Conservation (phyloP, 192 early-diverging fungal genomes). For the Obelidium mucronatum region DNA sequence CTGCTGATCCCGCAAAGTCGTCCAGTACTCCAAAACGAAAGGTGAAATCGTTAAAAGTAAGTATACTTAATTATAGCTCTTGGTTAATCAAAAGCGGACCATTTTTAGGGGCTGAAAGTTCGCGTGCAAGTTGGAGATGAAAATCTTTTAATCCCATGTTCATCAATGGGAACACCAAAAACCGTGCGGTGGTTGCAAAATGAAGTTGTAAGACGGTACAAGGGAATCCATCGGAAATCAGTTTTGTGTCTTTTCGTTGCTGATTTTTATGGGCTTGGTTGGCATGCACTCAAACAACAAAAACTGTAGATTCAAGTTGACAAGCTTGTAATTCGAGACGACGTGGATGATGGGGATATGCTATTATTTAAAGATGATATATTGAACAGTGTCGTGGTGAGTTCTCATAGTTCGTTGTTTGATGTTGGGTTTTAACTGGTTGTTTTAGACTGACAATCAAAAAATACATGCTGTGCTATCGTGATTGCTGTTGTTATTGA, state of each 20-base stretch:
- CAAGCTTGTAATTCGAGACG: slow-evolving; percentile 11
- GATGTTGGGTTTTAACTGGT: background rate
- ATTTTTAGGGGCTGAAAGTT: background rate
- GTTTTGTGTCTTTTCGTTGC: slow-evolving; percentile 1
- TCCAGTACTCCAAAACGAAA: too few species aligned
- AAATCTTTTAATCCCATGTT: background rate
- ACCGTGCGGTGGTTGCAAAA: slow-evolving; percentile 28
- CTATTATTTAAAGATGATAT: background rate
- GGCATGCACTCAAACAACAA: too few species aligned
- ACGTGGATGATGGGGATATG: background rate
- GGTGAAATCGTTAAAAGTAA: too few species aligned
- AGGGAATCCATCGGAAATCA: background rate
- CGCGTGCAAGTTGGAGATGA: slow-evolving; percentile 16
- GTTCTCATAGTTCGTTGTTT: background rate
- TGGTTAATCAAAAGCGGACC: too few species aligned
- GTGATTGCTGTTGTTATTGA: too few species aligned
- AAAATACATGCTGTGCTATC: background rate
- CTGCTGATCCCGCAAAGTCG: too few species aligned
- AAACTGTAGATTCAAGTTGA: slow-evolving; percentile 23
- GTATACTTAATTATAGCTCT: too few species aligned
- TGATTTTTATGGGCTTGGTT: background rate
- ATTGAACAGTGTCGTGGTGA: background rate
- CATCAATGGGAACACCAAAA: slow-evolving; percentile 16
- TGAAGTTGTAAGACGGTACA: slow-evolving; percentile 22
- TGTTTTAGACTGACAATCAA: background rate